Conservation (phyloP, 495 filamentous ascomycete genomes). For the Xylaria curta region DNA sequence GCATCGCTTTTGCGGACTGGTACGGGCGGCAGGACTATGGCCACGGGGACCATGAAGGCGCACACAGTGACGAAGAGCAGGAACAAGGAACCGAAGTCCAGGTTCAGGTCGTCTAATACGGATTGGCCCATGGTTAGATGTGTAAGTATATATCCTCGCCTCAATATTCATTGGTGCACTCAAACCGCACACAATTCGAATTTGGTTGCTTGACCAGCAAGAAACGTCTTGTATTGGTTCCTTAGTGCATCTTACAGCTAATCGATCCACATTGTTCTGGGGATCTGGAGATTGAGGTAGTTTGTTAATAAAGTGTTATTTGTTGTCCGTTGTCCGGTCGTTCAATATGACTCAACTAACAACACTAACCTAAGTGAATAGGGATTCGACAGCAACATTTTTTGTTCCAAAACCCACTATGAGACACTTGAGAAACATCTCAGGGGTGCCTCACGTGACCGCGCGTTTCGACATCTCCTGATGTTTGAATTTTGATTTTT, state of each 20-base stretch:
- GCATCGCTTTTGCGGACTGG: conserved; percentile 55
- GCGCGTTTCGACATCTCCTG: conserved; percentile 7
- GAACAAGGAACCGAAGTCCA: conserved; percentile 44
- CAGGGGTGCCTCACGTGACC: conserved; percentile 12
- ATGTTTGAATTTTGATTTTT: too few relatives aligned
- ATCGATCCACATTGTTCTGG: neutral
- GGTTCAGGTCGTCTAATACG: conserved; percentile 26
- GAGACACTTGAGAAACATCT: conserved; percentile 13
- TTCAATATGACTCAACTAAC: neutral
- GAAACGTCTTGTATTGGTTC: conserved; percentile 1
- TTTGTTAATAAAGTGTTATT: neutral
- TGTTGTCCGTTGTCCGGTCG: neutral
- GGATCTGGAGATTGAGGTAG: neutral
- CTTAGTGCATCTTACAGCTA: conserved; percentile 6
- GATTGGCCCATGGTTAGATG: conserved; percentile 14
- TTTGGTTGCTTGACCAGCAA: conserved; percentile 16
- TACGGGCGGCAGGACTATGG: conserved; percentile 54
- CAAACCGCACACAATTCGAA: neutral
- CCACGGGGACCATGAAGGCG: conserved; percentile 55
- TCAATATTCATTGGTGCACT: neutral
- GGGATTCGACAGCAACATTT: neutral
- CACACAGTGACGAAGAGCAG: conserved; percentile 53
- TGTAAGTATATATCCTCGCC: neutral
- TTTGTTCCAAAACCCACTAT: conserved; percentile 2
- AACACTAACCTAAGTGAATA: neutral